These are phyloP conservation scores for Rubus idaeus DNA, from an alignment of 306 rosid species.

Conservation along the genomic window DNA sequence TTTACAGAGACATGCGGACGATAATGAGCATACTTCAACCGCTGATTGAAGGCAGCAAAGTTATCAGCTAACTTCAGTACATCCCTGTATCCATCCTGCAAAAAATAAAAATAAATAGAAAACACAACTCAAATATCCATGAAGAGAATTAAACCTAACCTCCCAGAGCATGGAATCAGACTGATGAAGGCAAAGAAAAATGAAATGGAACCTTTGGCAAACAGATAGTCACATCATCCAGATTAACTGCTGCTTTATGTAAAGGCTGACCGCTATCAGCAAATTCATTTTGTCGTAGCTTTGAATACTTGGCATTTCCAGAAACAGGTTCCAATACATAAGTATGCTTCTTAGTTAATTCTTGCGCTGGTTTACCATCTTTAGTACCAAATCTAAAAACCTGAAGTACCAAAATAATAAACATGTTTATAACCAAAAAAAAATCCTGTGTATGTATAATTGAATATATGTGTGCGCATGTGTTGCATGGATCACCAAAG, in stretches of 20 bases:
- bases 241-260: slow-evolving; percentile 82
- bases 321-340: slow-evolving; percentile 87
- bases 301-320: slow-evolving; percentile 82
- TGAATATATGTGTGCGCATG: background rate
- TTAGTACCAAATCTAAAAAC: slow-evolving; percentile 82
- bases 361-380: slow-evolving; percentile 76
- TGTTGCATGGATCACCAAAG: background rate
- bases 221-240: slow-evolving; percentile 94
- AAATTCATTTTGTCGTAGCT: slow-evolving; percentile 57
- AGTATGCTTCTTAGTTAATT: slow-evolving; percentile 47
- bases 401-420: slow-evolving; percentile 34
- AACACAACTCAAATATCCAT: slow-evolving; percentile 22
- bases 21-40: slow-evolving; percentile 88
- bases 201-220: slow-evolving; percentile 68
- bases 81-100: slow-evolving; percentile 89
- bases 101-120: background rate
- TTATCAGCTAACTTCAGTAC: slow-evolving; percentile 80
- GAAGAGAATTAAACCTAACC: slow-evolving; percentile 11
- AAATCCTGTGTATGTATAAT: background rate
- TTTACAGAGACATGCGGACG: slow-evolving; percentile 78
- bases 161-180: slow-evolving; percentile 11
- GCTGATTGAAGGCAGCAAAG: slow-evolving; percentile 89
- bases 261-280: slow-evolving; percentile 71
- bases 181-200: slow-evolving; percentile 13
- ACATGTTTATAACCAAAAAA: background rate